Evolutionary conservation across 1,139 yeast species (phyloP), one percentile per base, ranked within the genome.

Genomic region (Geotrichum candidum): DNA sequence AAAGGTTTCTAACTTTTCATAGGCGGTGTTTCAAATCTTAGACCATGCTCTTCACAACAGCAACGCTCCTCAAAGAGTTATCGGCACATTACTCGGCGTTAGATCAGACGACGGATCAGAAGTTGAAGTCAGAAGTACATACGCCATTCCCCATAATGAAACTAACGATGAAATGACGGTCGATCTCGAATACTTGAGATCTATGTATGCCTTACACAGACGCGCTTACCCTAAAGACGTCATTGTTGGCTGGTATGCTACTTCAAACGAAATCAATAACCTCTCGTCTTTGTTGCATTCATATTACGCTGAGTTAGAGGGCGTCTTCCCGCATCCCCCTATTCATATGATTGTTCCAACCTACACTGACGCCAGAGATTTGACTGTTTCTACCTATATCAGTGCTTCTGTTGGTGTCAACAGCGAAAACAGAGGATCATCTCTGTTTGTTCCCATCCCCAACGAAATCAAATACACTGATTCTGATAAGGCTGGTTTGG

Each of bases 201-300:
- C 84, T 51, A 82, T 88, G 76, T 88, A 80, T 75, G 87, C 85
- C 69, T 79, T 90, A 71, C 86, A 88, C 76, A 88, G 87, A 76
- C 85, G 84, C 72, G 86, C 95, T 50, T 61, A 61, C 62, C 94
- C 95, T 62, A 88, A 88, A 73, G 90, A 87, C 69, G 80, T 82
- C 58, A 88, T 90, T 61, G 82, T 90, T 63, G 97, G 97, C 62
- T 90, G 97, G 97, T 90, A 88, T 74, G 88, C 95, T 59, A 86
- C 92, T 46, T 77, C 84, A 53, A 76, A 81, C 27, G 82, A 80
- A 67, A 82, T 90, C 67, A 92, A 88, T 76, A 82, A 85, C 65
- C 83, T 87, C 72, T 85, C 95, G 31, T 89, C 90, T n/a, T 81
- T 90, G 68, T 85, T 90, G 70, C 96, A 90, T 73, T 95, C 88